Evolutionary conservation across 495 filamentous ascomycete genomes (phyloP), one percentile per base, ranked within the genome.

Genomic region (Podospora conica): DNA sequence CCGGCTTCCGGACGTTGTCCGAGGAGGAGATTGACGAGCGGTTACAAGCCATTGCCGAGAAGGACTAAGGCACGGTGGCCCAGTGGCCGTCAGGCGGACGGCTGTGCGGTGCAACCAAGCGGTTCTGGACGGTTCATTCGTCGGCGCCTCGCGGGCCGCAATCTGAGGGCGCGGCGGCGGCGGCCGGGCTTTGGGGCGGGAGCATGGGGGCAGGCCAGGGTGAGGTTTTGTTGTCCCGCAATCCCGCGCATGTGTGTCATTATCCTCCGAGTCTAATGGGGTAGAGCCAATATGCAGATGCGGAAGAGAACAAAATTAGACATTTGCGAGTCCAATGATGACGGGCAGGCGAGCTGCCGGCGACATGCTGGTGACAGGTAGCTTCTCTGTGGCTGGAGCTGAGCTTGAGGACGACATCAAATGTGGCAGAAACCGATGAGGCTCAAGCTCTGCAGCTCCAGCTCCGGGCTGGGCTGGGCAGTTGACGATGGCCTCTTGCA

Each of bases 1-100:
- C 88, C 60, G 84, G 79, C 69, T 98, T 98, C 84, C 87, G 93
- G 71, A 88, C 88, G 70, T 82, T 98, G 79, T 96, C 93, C 10
- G 93, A 96, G 77, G 94, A 97, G 48, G 95, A 98, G 85, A 98
- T 98, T 73, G 95, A 98, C 73, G 96, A 97, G 81, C 84, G 95
- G 76, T 83, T 98, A 80, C 96, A 98, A 81, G 92, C 93, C 60
- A 98, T 98, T 77, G 90, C 90, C 58, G 95, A 98, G 82, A 98
- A 97, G 85, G 95, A 98, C 80, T 98, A 84, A 87, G 66, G 58
- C 29, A 11, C 48, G 68, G 53, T 55, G 25, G 9, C 54, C 24
- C 29, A 61, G 69, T 67, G 65, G 40, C 18, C 40, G 57, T 25
- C 21, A 62, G 23, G 25, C 33, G 40, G 48, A 25, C 57, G 60